phyloP scores from a whole-genome alignment of 176 grass and related monocot genomes.

The Chloris gayana region DNA sequence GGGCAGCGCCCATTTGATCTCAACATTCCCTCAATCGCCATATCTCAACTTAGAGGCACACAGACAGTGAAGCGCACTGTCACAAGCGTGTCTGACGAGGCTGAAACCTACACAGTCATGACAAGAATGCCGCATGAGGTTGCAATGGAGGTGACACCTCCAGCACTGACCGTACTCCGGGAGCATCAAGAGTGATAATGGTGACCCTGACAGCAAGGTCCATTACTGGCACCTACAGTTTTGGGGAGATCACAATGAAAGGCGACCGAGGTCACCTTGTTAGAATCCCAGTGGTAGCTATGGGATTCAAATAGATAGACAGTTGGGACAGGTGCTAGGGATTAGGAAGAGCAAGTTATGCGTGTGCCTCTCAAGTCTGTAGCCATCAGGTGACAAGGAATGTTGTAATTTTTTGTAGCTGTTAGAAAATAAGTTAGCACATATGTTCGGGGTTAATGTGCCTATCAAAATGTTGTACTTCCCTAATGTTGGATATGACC shows the following conservation, averaged over 20 bases:
- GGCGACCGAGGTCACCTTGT: conserved; percentile 80
- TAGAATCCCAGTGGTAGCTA: conserved; percentile 81
- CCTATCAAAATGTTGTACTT: conserved; percentile 4
- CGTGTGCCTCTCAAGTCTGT: conserved; percentile 7
- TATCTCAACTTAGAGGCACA: conserved; percentile 73
- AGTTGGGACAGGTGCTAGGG: background rate
- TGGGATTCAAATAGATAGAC: conserved; percentile 73
- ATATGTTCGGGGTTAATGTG: background rate
- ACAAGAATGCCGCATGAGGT: conserved; percentile 71
- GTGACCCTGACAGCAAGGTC: conserved; percentile 74
- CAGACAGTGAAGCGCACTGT: conserved; percentile 65
- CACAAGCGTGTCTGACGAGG: conserved; percentile 61
- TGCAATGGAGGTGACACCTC: conserved; percentile 66
- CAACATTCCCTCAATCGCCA: conserved; percentile 80
- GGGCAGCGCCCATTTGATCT: conserved; percentile 61
- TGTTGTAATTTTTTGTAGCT: conserved; percentile 70
- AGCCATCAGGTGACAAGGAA: conserved; percentile 17
- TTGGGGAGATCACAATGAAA: conserved; percentile 90
- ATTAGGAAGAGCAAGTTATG: conserved; percentile 19
- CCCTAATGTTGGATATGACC: conserved; percentile 8
- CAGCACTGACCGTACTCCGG: conserved; percentile 62
- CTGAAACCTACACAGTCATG: conserved; percentile 77
- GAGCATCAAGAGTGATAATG: conserved; percentile 59
- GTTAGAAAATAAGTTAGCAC: conserved; percentile 43
- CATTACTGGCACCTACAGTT: conserved; percentile 74